Percentiles rank a stretch among this genome's conserved stretches.
phyloP scores from a whole-genome alignment of 129 eudicot genomes.

The Ambrosia artemisiifolia region DNA sequence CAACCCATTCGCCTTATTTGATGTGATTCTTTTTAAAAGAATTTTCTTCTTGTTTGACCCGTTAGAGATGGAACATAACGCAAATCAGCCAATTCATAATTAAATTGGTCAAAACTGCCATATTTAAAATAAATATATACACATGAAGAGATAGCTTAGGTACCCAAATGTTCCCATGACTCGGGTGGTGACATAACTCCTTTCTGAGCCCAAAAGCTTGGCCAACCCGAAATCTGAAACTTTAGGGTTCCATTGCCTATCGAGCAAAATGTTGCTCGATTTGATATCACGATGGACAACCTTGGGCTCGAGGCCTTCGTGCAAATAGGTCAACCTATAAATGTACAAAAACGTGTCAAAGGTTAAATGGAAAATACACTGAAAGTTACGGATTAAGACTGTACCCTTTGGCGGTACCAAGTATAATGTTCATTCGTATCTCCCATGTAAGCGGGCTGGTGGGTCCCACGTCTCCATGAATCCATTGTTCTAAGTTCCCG shows the following conservation, averaged over 20 bases:
- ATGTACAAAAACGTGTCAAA: conserved; percentile 13
- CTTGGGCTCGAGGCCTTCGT: conserved; percentile 90
- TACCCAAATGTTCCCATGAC: conserved; percentile 99
- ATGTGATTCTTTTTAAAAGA: not conserved
- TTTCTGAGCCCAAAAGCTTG: conserved; percentile 80
- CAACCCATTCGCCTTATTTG: too few species aligned
- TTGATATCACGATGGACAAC: conserved; percentile 89
- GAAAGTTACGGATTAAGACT: not conserved
- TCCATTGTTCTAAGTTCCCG: conserved; percentile 92
- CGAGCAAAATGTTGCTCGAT: conserved; percentile 80
- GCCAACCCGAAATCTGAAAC: conserved; percentile 87
- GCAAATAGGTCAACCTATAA: conserved; percentile 78
- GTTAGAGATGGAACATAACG: not conserved
- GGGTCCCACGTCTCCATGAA: conserved; percentile 89
- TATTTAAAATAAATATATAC: not conserved
- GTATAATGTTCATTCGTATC: conserved; percentile 68
- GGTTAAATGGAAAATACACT: not conserved
- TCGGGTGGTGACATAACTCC: conserved; percentile 76
- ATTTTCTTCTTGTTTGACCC: not conserved
- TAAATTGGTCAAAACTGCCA: conserved; percentile 1
- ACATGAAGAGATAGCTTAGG: conserved; percentile 22
- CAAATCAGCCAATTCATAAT: not conserved
- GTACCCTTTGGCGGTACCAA: conserved; percentile 91
- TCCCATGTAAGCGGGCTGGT: conserved; percentile 87
- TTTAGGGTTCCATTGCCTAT: conserved; percentile 71